A percentile compares a stretch with the other conserved stretches of the same genome.
Evolutionary conservation across 345 rosid genomes (phyloP).

Genomic region (Raphanus sativus): DNA sequence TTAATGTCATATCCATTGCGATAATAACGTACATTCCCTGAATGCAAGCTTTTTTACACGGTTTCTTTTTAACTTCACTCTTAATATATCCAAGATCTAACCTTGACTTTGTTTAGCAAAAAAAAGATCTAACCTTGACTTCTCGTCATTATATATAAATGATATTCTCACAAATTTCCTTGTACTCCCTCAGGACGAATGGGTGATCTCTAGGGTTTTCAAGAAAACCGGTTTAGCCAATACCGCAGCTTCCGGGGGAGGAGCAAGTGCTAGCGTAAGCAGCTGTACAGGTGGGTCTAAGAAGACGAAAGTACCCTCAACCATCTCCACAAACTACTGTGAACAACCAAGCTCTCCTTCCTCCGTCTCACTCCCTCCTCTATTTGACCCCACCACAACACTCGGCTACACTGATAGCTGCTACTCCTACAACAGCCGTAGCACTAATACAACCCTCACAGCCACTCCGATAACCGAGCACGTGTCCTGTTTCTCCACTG

Average conservation of each 20-base stretch:
- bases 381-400: slow-evolving; percentile 48
- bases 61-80: not conserved
- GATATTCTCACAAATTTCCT: not conserved
- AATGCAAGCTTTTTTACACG: slow-evolving; percentile 16
- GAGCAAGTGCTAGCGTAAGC: slow-evolving; percentile 14
- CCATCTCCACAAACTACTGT: slow-evolving; percentile 32
- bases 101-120: too few species aligned
- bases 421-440: slow-evolving; percentile 61
- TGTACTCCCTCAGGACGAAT: slow-evolving; percentile 63
- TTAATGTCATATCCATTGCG: not conserved
- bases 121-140: slow-evolving; percentile 19
- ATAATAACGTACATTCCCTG: slow-evolving; percentile 17
- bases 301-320: slow-evolving; percentile 44
- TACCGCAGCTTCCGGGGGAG: slow-evolving; percentile 32
- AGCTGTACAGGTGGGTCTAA: slow-evolving; percentile 39
- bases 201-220: slow-evolving; percentile 94
- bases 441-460: slow-evolving; percentile 60
- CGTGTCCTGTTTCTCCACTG: slow-evolving; percentile 99
- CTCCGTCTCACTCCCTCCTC: slow-evolving; percentile 81
- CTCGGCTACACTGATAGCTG: slow-evolving; percentile 48
- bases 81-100: slow-evolving; percentile 12
- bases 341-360: slow-evolving; percentile 72
- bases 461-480: slow-evolving; percentile 59
- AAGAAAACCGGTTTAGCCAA: slow-evolving; percentile 54
- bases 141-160: not conserved